phyloP scores from a whole-genome alignment of 1,139 yeast genomes.

The Suhomyces guaymorum region DNA sequence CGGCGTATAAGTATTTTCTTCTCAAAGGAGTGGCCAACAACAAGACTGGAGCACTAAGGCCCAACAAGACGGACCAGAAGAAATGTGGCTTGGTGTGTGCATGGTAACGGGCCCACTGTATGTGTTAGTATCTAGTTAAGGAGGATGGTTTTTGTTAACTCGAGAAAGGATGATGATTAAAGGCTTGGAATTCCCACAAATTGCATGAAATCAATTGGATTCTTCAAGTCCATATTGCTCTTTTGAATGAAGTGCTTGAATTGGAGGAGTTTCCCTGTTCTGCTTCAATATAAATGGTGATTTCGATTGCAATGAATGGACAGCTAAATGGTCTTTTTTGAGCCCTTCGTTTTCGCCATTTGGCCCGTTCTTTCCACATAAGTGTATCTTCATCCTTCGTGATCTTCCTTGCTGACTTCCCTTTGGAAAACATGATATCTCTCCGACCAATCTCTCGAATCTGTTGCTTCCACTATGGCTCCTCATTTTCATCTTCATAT shows the following conservation, averaged over 20 bases:
- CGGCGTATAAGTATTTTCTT: slow-evolving; percentile 65
- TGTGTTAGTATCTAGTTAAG: slow-evolving; percentile 28
- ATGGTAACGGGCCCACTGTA: slow-evolving; percentile 74
- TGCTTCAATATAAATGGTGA: neutral
- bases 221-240: neutral
- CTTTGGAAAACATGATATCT: too few species aligned
- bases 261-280: neutral
- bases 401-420: too few species aligned
- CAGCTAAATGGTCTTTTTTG: too few species aligned
- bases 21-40: slow-evolving; percentile 68
- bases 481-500: too few species aligned
- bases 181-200: neutral
- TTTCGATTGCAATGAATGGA: too few species aligned
- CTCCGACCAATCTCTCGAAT: too few species aligned
- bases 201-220: neutral
- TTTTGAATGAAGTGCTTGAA: neutral
- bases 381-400: too few species aligned
- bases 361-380: too few species aligned
- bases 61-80: slow-evolving; percentile 68
- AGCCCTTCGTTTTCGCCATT: too few species aligned
- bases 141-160: too few species aligned
- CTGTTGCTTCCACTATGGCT: too few species aligned
- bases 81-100: slow-evolving; percentile 81
- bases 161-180: neutral
- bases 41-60: slow-evolving; percentile 66